Evolutionary conservation across 148 eudicot species (phyloP), one percentile per base, ranked within the genome.

Genomic region (Fagopyrum homotropicum): DNA sequence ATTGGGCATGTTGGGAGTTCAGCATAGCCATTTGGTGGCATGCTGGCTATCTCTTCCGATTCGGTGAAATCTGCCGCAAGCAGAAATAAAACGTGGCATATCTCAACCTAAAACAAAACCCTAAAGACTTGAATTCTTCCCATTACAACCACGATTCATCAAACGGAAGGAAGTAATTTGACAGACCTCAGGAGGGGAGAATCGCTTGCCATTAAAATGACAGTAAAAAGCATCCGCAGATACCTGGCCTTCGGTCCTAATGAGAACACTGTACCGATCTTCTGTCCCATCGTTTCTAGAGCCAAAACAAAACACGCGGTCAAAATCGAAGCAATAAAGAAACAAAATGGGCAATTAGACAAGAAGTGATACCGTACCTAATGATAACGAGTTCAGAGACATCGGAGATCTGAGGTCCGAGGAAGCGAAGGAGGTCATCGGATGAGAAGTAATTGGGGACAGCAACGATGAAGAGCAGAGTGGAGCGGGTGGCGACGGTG

Each of bases 1-100:
- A 95, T 85, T 8, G 98, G 98, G 79, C 98, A 95, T 45, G 93
- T 90, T 22, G 97, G 98, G 80, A 95, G 81, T 82, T 90, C 96
- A 2, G 86, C 77, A 52, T 80, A 89, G 49, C 88, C 96, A 4
- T 73, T 74, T 1, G 96, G 98, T 44, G 93, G 87, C 45, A 79
- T 77, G 73, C 88, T 79, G 4, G 98, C 93, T 29, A 83, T 83
- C 69, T 92, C 92, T 54, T 85, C 93, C 16, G 77, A 79, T 57
- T 85, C 89, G 19, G 78, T 82, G 81, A 87, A 88, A 78, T 83
- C 83, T 30, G 75, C 88, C 6, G 88, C 81, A 71, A 75, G 90
- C 74, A 81, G 76, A 78, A 88, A 86, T 10, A 90, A 83, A 57
- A 95, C 77, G 79, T 95, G 96, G 80, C 99, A 95, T 46, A 90